Percentiles rank a stretch among this genome's conserved stretches.
Conservation (phyloP, 768 basidiomycete species). For the Goffeauzyma gilvescens region DNA sequence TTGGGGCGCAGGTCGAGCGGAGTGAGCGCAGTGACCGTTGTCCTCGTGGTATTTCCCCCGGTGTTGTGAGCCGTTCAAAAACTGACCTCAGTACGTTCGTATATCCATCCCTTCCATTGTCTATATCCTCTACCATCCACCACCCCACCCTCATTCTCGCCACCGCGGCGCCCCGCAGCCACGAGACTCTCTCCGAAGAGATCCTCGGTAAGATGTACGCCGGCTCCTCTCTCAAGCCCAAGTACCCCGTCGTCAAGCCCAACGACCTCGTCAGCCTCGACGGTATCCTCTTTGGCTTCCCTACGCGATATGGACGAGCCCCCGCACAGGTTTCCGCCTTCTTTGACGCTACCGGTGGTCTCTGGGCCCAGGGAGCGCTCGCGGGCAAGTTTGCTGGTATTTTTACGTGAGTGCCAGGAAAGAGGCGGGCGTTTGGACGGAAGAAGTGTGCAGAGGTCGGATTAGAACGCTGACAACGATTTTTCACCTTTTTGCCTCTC, state of each 20-base stretch:
- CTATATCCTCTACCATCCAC: no score
- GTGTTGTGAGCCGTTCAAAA: no score
- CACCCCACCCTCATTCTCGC: not conserved
- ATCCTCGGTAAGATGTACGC: constrained; percentile 46
- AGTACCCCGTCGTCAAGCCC: constrained; percentile 50
- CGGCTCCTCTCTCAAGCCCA: constrained; percentile 41
- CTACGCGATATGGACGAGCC: constrained; percentile 36
- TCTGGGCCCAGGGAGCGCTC: constrained; percentile 37
- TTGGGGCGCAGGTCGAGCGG: no score
- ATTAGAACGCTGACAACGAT: no score
- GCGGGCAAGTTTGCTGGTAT: constrained; percentile 41
- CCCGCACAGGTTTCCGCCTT: constrained; percentile 28
- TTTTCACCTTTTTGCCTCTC: no score
- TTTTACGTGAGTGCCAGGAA: constrained; percentile 1
- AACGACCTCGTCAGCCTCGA: constrained; percentile 40
- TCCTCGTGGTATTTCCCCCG: no score
- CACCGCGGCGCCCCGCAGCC: constrained; percentile 10
- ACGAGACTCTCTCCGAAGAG: constrained; percentile 58
- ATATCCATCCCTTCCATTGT: not conserved
- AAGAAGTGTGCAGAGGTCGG: no score
- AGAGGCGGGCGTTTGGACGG: no score
- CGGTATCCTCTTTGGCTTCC: constrained; percentile 50
- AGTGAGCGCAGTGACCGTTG: no score
- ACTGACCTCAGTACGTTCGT: no score
- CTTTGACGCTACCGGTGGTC: constrained; percentile 49